Evolutionary conservation across 1,284 basidiomycete genomes (phyloP).

Genomic region (Neonothopanus nambi): DNA sequence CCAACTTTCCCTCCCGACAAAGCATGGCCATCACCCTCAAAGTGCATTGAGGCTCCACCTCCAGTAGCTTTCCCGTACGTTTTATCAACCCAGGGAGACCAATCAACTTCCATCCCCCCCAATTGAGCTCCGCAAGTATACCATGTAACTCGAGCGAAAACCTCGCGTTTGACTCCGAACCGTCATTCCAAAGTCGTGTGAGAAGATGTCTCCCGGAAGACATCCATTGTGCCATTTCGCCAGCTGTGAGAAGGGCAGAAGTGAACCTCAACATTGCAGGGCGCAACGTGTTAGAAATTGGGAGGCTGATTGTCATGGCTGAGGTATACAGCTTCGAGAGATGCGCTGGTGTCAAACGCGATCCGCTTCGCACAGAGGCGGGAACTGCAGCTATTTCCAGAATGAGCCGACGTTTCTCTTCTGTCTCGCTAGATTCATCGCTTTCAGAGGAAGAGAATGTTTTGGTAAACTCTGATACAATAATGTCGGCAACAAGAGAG

Average conservation of each 20-base stretch:
- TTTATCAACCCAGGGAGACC: constrained; percentile 58
- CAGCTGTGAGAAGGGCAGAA: constrained; percentile 52
- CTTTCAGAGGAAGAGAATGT: constrained; percentile 15
- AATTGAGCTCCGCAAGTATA: constrained; percentile 59
- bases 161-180: constrained; percentile 16
- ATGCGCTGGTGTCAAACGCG: constrained; percentile 44
- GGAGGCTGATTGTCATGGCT: constrained; percentile 36
- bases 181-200: constrained; percentile 43
- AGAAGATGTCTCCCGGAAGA: constrained; percentile 60
- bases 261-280: constrained; percentile 49
- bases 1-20: constrained; percentile 45
- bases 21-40: constrained; percentile 55
- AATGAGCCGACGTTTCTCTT: constrained; percentile 15
- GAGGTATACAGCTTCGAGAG: constrained; percentile 45
- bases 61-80: constrained; percentile 46
- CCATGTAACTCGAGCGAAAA: constrained; percentile 60
- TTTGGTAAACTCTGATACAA: constrained; percentile 38
- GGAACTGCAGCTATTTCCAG: constrained; percentile 20
- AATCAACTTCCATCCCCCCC: constrained; percentile 74
- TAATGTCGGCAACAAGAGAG: constrained; percentile 53
- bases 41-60: constrained; percentile 38
- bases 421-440: constrained; percentile 22
- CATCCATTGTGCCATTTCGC: constrained; percentile 67
- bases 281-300: constrained; percentile 39
- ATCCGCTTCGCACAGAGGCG: constrained; percentile 14